phyloP scores from a whole-genome alignment of 1,284 basidiomycete species.

The Termitomyces sp. region DNA sequence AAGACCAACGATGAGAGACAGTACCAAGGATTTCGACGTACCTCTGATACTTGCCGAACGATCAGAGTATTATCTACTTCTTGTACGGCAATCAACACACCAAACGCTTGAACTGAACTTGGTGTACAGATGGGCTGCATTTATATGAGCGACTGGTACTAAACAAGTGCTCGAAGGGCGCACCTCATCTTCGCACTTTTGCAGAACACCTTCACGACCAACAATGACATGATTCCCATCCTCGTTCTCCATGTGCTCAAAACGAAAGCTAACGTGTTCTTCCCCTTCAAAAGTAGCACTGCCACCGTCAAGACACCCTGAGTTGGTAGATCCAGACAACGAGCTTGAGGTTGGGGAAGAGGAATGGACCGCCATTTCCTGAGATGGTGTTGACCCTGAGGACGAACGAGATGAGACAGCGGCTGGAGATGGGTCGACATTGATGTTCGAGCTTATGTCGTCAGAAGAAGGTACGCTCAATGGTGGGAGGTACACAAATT shows the following conservation, averaged over 20 bases:
- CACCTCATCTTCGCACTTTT: slow-evolving; percentile 80
- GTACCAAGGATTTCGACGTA: slow-evolving; percentile 22
- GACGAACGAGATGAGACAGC: not conserved
- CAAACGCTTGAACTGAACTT: slow-evolving; percentile 83
- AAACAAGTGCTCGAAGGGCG: not conserved
- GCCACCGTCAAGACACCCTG: not conserved
- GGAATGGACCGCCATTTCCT: not conserved
- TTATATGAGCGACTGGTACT: slow-evolving; percentile 6
- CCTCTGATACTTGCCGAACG: slow-evolving; percentile 83
- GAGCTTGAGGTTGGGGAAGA: slow-evolving; percentile 9
- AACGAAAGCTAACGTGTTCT: slow-evolving; percentile 53
- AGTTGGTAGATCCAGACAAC: not conserved
- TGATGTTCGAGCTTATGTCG: not conserved
- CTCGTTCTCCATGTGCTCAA: slow-evolving; percentile 64
- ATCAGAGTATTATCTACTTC: slow-evolving; percentile 58
- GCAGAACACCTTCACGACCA: slow-evolving; percentile 67
- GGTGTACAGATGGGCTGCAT: slow-evolving; percentile 76
- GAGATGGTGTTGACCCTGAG: not conserved
- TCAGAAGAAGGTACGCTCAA: slow-evolving; percentile 23
- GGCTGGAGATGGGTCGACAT: not conserved
- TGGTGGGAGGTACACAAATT: slow-evolving; percentile 49
- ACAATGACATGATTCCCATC: slow-evolving; percentile 73
- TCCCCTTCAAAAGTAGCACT: slow-evolving; percentile 17
- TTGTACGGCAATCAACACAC: slow-evolving; percentile 75
- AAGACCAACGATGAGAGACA: too few species aligned